Base-by-base conservation (phyloP, 305 asterid genomes). In the Fraxinus paxiana region DNA sequence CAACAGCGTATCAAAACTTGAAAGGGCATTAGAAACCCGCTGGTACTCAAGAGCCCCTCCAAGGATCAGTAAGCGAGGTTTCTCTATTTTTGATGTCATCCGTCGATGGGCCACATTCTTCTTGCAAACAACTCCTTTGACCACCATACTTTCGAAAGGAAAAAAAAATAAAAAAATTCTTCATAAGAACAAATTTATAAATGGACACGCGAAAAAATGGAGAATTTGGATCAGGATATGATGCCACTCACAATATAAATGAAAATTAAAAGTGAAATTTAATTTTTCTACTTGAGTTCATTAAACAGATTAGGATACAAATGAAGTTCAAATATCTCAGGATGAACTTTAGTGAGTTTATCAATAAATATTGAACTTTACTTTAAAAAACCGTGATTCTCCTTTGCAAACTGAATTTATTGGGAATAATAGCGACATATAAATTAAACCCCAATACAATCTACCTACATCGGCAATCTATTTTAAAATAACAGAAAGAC, bases 31-130 rank as follows among this genome's bases (percentile, higher is more conserved):
- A 75, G 99, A 88, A 85, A 96, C 93, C 80, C 99, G 91, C 90
- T 96, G 99, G 82, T 96, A 96, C 85, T 96, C 98, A 75, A 96
- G 98, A 81, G 97, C 98, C 67, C 99, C 99, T 80, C 97, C 98
- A 51, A 96, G 98, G 88, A 96, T 92, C 69, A 96, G 84, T 79
- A 94, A 83, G 67, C 97, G 97, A 75, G 99, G 92, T 82, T 89
- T 96, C 89, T 92, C 99, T 81, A 94, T 87, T 84, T 92, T 94
- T 77, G 99, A 89, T 72, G 93, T 82, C 99, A 96, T 96, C 87
- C 98, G 88, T 75, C 98, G 88, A 88, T 94, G 99, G 85, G 98
- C 99, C 82, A 96, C 95, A 76, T 96, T 94, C 88, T 90, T 96
- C 90, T 91, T 94, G 90, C 96, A 96, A 81, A 96, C 98, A 85